A percentile compares a stretch with the other conserved stretches of the same genome.
phyloP scores from a whole-genome alignment of 768 basidiomycete species.

The Cystofilobasidium capitatum region DNA sequence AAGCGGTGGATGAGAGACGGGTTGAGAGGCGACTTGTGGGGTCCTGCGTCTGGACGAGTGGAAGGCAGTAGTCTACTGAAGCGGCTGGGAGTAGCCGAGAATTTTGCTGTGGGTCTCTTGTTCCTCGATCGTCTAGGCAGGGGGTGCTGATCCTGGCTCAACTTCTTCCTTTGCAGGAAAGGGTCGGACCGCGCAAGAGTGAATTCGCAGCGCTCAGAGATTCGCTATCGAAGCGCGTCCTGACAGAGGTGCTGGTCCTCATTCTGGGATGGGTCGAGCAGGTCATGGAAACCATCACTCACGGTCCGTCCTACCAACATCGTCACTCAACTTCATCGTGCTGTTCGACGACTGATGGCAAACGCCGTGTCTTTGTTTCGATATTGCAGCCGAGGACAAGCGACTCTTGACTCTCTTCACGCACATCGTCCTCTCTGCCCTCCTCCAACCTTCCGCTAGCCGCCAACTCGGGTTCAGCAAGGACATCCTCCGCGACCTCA shows the following conservation, averaged over 20 bases:
- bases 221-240: neutral
- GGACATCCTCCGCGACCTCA: neutral
- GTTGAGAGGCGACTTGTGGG: slow-evolving; percentile 2
- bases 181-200: neutral
- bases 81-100: neutral
- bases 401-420: neutral
- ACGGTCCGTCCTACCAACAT: neutral
- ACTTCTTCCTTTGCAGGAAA: neutral
- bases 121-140: neutral
- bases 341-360: neutral
- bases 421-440: neutral
- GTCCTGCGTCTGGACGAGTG: neutral
- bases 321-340: too few relatives aligned
- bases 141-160: neutral
- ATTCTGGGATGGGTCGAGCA: slow-evolving; percentile 4
- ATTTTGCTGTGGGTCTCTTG: neutral
- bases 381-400: neutral
- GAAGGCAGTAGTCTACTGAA: neutral
- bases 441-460: neutral
- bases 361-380: neutral
- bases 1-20: slow-evolving; percentile 4
- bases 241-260: neutral
- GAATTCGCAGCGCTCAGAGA: neutral
- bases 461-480: neutral
- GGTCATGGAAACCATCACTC: neutral